phyloP scores from a whole-genome alignment of 140 eudicot species.

The Bidens hawaiensis region DNA sequence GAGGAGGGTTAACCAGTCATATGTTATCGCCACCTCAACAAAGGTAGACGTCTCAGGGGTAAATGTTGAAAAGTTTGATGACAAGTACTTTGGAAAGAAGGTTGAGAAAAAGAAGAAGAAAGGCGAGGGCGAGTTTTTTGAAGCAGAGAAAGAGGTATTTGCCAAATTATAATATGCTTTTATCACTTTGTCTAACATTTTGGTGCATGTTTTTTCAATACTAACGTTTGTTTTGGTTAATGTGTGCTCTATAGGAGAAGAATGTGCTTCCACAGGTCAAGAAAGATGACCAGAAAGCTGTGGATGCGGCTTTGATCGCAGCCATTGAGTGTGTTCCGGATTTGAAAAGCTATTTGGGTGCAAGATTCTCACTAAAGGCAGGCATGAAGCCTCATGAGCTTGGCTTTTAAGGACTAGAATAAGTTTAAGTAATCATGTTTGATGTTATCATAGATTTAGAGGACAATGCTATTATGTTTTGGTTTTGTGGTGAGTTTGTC shows the following conservation, averaged over 20 bases:
- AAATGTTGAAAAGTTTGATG: slow-evolving; percentile 2
- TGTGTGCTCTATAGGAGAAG: not conserved
- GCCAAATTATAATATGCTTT: not conserved
- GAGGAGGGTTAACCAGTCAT: slow-evolving; percentile 9
- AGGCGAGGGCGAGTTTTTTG: slow-evolving; percentile 10
- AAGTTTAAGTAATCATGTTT: not conserved
- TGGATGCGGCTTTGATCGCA: not conserved
- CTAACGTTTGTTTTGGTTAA: not conserved
- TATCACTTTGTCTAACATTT: not conserved
- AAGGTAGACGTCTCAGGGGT: slow-evolving; percentile 2
- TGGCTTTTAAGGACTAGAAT: not conserved
- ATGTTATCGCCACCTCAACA: not conserved
- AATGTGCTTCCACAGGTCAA: not conserved
- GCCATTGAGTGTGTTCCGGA: slow-evolving; percentile 3
- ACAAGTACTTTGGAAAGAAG: slow-evolving; percentile 9
- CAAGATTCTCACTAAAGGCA: slow-evolving; percentile 11
- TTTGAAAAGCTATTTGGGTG: not conserved
- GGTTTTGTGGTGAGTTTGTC: not conserved
- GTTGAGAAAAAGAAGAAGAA: slow-evolving; percentile 8
- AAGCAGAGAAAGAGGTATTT: slow-evolving; percentile 10
- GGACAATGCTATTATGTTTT: not conserved
- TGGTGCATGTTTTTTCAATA: not conserved
- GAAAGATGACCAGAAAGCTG: slow-evolving; percentile 1
- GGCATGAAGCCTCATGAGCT: slow-evolving; percentile 17
- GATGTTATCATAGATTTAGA: slow-evolving; percentile 4